Base-by-base conservation (phyloP, 805 yeast genomes). In the Candida manassasensis region DNA sequence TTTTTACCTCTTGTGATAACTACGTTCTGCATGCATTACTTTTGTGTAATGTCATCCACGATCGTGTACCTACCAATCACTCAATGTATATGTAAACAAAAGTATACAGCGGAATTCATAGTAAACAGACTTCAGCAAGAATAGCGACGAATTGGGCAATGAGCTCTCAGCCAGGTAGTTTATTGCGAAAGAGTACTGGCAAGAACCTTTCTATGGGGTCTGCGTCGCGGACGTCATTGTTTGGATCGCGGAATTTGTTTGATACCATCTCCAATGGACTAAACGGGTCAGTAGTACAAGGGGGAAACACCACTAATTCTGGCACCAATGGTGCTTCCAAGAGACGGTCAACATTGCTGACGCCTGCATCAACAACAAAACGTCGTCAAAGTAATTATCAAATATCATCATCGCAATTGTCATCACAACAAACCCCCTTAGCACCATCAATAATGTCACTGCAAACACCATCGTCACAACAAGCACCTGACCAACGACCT, bases 401-500 rank as follows among this genome's bases (percentile, higher is more conserved):
- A 21, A 7, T 29, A 13, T 26, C 40, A 33, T 35, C 43, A 33
- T 31, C 48, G 29, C 39, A 44, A 30, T 37, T 36, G 21, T 42
- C 48, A 27, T 35, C 45, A 24, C 50, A 44, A 27, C 53, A 45
- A 15, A 34, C 39, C 16, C 42, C 34, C 15, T 48, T 36, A 29
- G 40, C 44, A n/a, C 39, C 45, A 16, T 37, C 28, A 18, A 41
- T 31, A 22, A 37, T 21, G 12, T 25, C 46, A 19, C 34, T 39
- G 26, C n/a, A 40, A 28, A 36, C 40, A 4, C 35, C 42, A 8
- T 37, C 44, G 26, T 42, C 32, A 19, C 43, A 33, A 13, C 31
- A 27, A 18, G 25, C 39, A 14, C 39, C 45, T 7, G 96, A 87
- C 58, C 81, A 84, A 19, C 68, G 97, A 35, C 95, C 95, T 4